Base-by-base conservation (phyloP, 2,329 filamentous ascomycete species). In the Pseudocercospora eumusae region DNA sequence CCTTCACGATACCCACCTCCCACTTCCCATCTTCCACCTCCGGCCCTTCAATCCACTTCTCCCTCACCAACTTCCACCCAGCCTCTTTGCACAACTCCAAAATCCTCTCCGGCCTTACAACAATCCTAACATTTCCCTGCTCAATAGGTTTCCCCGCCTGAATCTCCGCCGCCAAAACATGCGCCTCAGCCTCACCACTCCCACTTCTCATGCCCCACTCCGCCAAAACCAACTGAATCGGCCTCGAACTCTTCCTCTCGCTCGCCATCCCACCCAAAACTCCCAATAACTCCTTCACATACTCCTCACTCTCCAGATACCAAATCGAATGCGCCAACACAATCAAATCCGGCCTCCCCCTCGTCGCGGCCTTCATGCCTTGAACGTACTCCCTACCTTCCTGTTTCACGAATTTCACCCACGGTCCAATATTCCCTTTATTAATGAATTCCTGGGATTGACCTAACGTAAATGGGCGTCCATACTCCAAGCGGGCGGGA, bases 81-180 rank as follows among this genome's bases (percentile, higher is more conserved):
- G 70, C 75, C 11, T 60, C 69, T 21, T 61, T 9, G 2, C 77
- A 79, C 4, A 78, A 66, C 2, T 70, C 66, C 6, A 68, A 75
- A 33, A 85, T 78, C 18, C 70, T 73, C 11, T 63, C 65, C 13
- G 81, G 82, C 7, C 75, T 75, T 13, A 84, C 60, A 6, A 79
- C 73, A 8, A 76, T 81, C 55, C 80, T 77, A 10, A 86, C 76
- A 68, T 86, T 86, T 8, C 75, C 77, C 0, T 57, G 62, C 57
- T 77, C 80, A 0, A 71, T 63, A 0, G 65, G 58, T 56, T 77
- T 77, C 31, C 77, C 76, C 2, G 73, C 75, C 68, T 84, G 82
- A 0, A 82, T 72, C 20, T 86, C 68, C 1, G 79, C 78, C n/a
- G 82, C 81, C 0, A 86, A 73, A 6, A 86, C 78, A 64, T 86